These are phyloP conservation scores for Gossypium arboreum DNA, from an alignment of 345 rosid genomes.

Conservation along the genomic window DNA sequence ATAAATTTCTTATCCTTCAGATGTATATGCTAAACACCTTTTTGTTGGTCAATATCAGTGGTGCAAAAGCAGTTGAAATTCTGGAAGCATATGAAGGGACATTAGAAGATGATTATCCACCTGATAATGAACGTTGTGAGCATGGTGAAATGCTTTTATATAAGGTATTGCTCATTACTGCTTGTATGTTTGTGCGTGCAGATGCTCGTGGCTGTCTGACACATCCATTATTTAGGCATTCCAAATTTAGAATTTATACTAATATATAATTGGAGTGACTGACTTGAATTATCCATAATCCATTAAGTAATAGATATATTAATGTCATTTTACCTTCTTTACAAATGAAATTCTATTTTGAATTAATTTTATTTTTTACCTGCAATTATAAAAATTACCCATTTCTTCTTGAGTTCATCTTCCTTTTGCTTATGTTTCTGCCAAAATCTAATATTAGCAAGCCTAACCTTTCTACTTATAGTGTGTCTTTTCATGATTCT, in stretches of 20 bases:
- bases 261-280: background rate
- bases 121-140: conserved; percentile 91
- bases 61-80: conserved; percentile 94
- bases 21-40: background rate
- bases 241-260: conserved; percentile 4
- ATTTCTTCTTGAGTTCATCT: background rate
- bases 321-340: background rate
- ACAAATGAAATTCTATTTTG: background rate
- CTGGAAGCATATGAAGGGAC: conserved; percentile 99
- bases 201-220: background rate
- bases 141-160: conserved; percentile 98
- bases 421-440: background rate
- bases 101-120: conserved; percentile 95
- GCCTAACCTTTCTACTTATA: background rate
- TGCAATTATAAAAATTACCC: background rate
- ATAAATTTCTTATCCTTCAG: background rate
- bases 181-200: background rate
- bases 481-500: background rate
- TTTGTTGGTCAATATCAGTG: conserved; percentile 40
- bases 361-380: background rate
- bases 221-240: background rate
- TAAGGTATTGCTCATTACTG: conserved; percentile 49
- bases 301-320: background rate
- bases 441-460: background rate
- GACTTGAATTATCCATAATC: background rate